A percentile compares a stretch with the other conserved stretches of the same genome.
These are phyloP conservation scores for Myxozyma monticola DNA, from an alignment of 805 yeast species.

Conservation along the genomic window DNA sequence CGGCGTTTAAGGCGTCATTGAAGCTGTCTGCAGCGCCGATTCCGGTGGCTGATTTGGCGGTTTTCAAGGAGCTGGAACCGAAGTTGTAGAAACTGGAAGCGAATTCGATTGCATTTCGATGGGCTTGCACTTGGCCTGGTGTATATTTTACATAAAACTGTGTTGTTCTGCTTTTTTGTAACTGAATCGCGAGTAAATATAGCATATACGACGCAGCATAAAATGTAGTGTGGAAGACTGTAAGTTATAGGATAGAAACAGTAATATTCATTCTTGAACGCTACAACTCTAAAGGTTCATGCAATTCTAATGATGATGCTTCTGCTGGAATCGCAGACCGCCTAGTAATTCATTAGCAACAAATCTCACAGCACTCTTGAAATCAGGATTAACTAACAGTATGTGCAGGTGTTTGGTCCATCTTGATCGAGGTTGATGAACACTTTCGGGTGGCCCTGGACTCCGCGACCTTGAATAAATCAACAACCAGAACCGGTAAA, in stretches of 20 bases:
- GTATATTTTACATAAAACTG: too few species aligned
- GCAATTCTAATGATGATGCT: constrained; percentile 26
- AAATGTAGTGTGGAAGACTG: too few species aligned
- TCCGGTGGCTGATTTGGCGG: constrained; percentile 43
- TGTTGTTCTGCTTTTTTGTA: too few species aligned
- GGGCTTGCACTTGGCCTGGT: too few species aligned
- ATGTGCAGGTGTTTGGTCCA: constrained; percentile 70
- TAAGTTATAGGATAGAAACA: too few species aligned
- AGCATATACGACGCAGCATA: too few species aligned
- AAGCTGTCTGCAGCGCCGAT: constrained; percentile 61
- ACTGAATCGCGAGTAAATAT: too few species aligned
- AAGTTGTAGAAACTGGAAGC: constrained; percentile 26
- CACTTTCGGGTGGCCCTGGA: constrained; percentile 80
- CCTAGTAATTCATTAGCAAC: constrained; percentile 9
- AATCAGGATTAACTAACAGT: constrained; percentile 46
- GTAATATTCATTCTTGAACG: too few species aligned
- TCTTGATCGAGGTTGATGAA: constrained; percentile 79
- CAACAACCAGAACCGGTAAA: neutral
- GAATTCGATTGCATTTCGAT: too few species aligned
- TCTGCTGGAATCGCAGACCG: constrained; percentile 27
- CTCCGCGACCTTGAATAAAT: constrained; percentile 51
- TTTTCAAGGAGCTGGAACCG: constrained; percentile 20
- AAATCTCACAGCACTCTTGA: neutral
- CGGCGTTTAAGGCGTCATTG: constrained; percentile 57
- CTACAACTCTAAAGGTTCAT: too few species aligned